Conservation (phyloP, 2,329 filamentous ascomycete genomes). For the Emydomyces testavorans region DNA sequence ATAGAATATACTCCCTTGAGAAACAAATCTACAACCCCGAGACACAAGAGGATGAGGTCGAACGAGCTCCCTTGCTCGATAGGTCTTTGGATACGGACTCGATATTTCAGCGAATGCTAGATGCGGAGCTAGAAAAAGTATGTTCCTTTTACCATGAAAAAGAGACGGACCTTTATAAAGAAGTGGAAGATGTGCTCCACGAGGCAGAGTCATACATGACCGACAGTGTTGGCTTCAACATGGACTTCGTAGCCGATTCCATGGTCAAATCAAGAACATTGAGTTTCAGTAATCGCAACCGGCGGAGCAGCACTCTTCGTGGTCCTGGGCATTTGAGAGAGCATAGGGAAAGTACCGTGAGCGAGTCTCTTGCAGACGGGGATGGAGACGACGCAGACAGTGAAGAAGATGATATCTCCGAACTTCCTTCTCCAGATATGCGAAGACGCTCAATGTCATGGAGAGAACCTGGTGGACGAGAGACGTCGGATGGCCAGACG, state of each 20-base stretch:
- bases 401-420: slow-evolving; percentile 50
- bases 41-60: slow-evolving; percentile 49
- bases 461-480: slow-evolving; percentile 17
- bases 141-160: slow-evolving; percentile 82
- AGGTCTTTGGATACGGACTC: slow-evolving; percentile 61
- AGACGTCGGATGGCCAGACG: slow-evolving; percentile 21
- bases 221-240: slow-evolving; percentile 39
- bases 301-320: slow-evolving; percentile 43
- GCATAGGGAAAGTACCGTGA: slow-evolving; percentile 31
- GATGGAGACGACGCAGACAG: slow-evolving; percentile 41
- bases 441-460: slow-evolving; percentile 32
- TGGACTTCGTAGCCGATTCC: slow-evolving; percentile 33
- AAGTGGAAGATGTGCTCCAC: slow-evolving; percentile 62
- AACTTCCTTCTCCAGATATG: slow-evolving; percentile 26
- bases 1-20: slow-evolving; percentile 87
- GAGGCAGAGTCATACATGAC: slow-evolving; percentile 61
- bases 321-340: slow-evolving; percentile 36
- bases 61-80: slow-evolving; percentile 71
- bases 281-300: slow-evolving; percentile 30
- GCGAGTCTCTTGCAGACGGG: slow-evolving; percentile 39
- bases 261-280: slow-evolving; percentile 33
- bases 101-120: slow-evolving; percentile 69
- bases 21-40: slow-evolving; percentile 58
- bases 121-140: slow-evolving; percentile 87
- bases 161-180: slow-evolving; percentile 73